phyloP scores from a whole-genome alignment of 495 filamentous ascomycete genomes.

The Neurospora tetrasperma region DNA sequence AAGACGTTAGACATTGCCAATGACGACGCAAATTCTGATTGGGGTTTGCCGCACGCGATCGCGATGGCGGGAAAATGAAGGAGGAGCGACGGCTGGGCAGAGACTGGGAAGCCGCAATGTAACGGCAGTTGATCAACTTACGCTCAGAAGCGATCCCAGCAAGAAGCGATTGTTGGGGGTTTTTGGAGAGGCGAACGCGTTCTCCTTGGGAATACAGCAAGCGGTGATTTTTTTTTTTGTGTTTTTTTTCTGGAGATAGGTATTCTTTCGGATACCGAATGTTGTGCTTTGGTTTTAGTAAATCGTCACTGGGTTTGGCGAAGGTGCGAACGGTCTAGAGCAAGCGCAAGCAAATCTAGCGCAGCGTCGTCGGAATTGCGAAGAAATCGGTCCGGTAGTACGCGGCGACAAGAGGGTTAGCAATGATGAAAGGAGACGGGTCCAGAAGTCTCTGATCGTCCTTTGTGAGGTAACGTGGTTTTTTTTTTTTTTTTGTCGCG shows the following conservation, averaged over 20 bases:
- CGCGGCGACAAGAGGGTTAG: slow-evolving; percentile 9
- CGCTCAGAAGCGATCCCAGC: slow-evolving; percentile 25
- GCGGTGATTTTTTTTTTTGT: background rate
- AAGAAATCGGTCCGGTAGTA: slow-evolving; percentile 7
- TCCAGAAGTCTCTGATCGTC: slow-evolving; percentile 1
- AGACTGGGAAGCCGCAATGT: background rate
- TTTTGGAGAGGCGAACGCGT: background rate
- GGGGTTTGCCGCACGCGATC: background rate
- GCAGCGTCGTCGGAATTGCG: slow-evolving; percentile 10
- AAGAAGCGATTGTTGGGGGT: slow-evolving; percentile 13
- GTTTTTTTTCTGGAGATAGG: slow-evolving; percentile 2
- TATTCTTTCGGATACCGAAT: slow-evolving; percentile 8
- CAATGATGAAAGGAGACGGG: slow-evolving; percentile 5
- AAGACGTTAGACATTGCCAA: background rate
- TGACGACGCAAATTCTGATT: background rate
- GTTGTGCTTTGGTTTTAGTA: slow-evolving; percentile 11
- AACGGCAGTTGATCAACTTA: slow-evolving; percentile 8
- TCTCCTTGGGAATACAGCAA: slow-evolving; percentile 1
- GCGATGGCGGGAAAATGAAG: background rate
- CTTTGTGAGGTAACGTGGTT: slow-evolving; percentile 7
- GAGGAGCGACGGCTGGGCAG: background rate
- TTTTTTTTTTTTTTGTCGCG: background rate
- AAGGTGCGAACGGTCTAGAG: slow-evolving; percentile 11
- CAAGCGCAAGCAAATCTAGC: slow-evolving; percentile 10
- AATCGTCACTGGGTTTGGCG: slow-evolving; percentile 20